Evolutionary conservation across 306 rosid species (phyloP).

Genomic region (Myrica gale): DNA sequence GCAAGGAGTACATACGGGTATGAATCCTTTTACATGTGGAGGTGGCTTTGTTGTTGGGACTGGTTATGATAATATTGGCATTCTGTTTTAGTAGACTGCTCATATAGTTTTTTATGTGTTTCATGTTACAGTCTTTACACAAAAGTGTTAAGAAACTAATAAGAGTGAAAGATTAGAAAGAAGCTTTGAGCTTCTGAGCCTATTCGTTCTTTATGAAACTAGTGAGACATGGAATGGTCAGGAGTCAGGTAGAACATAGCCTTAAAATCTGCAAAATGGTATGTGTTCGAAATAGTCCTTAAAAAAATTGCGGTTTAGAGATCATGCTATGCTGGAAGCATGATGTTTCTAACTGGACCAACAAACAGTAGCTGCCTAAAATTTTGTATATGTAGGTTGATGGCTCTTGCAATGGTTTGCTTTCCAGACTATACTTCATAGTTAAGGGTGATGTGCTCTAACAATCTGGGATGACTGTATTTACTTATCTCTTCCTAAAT

Average conservation of each 20-base stretch:
- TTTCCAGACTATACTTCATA: neutral
- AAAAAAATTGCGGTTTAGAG: neutral
- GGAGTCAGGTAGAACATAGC: neutral
- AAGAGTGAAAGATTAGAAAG: neutral
- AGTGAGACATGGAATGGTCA: neutral
- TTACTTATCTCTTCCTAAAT: slow-evolving; percentile 4
- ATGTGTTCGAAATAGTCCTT: neutral
- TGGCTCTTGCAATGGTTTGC: neutral
- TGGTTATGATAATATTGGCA: neutral
- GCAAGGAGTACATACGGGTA: slow-evolving; percentile 46
- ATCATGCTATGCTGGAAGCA: neutral
- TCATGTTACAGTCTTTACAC: neutral
- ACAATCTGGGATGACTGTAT: slow-evolving; percentile 1
- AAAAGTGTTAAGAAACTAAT: neutral
- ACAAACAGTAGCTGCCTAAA: neutral
- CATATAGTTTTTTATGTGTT: neutral
- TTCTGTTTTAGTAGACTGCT: neutral
- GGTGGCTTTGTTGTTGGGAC: slow-evolving; percentile 8
- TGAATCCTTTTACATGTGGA: slow-evolving; percentile 14
- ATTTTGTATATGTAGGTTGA: neutral
- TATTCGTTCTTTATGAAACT: slow-evolving; percentile 4
- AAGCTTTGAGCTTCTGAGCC: neutral
- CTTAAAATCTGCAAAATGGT: slow-evolving; percentile 4
- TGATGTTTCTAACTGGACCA: slow-evolving; percentile 1
- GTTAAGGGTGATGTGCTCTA: neutral